Evolutionary conservation across 345 rosid species (phyloP), one percentile per base, ranked within the genome.

Genomic region (Erysimum cheiranthoides): DNA sequence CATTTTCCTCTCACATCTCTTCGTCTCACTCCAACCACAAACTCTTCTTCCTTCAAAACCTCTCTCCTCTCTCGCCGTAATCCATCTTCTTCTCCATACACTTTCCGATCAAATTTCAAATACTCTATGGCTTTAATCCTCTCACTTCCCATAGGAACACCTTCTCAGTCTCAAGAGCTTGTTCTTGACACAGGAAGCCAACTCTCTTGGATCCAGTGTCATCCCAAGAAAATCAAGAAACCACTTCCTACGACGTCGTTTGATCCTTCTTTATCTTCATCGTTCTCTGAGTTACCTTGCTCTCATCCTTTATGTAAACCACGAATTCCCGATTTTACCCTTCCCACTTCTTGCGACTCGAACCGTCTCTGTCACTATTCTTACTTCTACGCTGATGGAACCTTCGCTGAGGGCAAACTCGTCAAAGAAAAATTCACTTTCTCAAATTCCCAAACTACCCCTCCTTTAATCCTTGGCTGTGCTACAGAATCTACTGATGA

Each of bases 321-420:
- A 0, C 71, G 88, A 31, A 75, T 84, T 61, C 90, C 89, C 66
- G 96, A 90, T 80, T 93, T 79, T 75, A 84, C 93, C 84, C 89
- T 93, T 10, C 93, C 98, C 8, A 90, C 91, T 1, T 63, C 92
- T 6, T 93, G 96, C 11, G 96, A 90, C 75, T 82, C 87, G 67
- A 89, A 86, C 75, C 84, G 87, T 38, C 71, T 87, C 58, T 90
- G 96, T 70, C 96, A 88, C 77, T 93, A 93, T 49, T 90, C 94
- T 10, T 93, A 87, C 83, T 93, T 93, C 84, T 90, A 87, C 64
- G 98, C 98, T 12, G 95, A 93, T 60, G 93, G 96, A 0, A 93
- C 98, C 5, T 78, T 78, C 6, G 93, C 96, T 0, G 93, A 93
- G 86, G 98, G 98, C 17, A 90, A 88, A 75, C 90, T 93, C 63